Conservation (phyloP, 805 yeast species). For the Nakazawaea laoshanensis region DNA sequence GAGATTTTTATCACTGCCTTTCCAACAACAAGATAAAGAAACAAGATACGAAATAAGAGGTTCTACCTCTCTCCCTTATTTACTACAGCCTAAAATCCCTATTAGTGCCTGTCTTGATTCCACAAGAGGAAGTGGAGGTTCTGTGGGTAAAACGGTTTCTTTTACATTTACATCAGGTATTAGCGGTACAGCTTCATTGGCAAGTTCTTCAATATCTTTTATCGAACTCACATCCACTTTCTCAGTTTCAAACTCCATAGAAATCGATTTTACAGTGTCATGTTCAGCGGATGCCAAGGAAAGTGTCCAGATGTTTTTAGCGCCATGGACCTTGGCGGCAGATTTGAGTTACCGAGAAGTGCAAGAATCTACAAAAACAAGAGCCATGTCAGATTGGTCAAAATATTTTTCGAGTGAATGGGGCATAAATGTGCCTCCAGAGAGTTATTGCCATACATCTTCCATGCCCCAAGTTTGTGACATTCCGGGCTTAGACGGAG, state of each 20-base stretch:
- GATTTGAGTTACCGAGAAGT: background rate
- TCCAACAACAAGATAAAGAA: too few species aligned
- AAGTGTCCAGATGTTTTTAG: slow-evolving; percentile 9
- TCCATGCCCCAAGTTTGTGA: slow-evolving; percentile 1
- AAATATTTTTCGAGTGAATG: slow-evolving; percentile 3
- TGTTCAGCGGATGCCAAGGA: slow-evolving; percentile 9
- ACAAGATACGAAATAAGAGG: slow-evolving; percentile 7
- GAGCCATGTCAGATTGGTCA: slow-evolving; percentile 2
- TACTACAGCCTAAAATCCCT: slow-evolving; percentile 5
- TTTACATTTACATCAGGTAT: slow-evolving; percentile 4
- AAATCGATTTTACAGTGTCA: slow-evolving; percentile 1
- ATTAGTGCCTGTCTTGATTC: slow-evolving; percentile 7
- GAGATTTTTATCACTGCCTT: too few species aligned
- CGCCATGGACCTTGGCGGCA: slow-evolving; percentile 5
- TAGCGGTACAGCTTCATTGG: background rate
- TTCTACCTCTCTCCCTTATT: background rate
- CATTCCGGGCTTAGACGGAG: slow-evolving; percentile 5
- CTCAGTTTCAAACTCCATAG: background rate
- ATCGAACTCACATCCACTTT: background rate
- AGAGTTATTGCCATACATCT: slow-evolving; percentile 7
- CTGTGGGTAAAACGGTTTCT: slow-evolving; percentile 2
- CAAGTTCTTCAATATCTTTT: slow-evolving; percentile 2
- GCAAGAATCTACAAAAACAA: background rate
- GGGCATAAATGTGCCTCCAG: slow-evolving; percentile 8
- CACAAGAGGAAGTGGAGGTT: slow-evolving; percentile 7